Evolutionary conservation across 2,329 filamentous ascomycete species (phyloP), one percentile per base, ranked within the genome.

Genomic region (Neurospora sp.): DNA sequence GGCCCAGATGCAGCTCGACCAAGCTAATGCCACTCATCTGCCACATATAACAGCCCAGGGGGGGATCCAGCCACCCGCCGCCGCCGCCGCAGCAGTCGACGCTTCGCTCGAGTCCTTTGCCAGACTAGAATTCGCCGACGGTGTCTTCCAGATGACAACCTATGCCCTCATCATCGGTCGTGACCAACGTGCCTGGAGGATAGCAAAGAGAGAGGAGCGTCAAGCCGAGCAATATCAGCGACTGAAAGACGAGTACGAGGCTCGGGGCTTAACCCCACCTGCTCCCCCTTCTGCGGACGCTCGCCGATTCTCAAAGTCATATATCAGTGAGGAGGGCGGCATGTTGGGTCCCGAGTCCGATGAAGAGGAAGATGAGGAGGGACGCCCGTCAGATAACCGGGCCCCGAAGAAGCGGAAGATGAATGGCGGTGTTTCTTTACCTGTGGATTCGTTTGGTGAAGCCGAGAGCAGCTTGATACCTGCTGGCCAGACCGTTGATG

Each of bases 61-160:
- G 28, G 23, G 11, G 1, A 33, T 62, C 15, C 52, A 62, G 76
- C 76, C 71, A 79, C 77, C 69, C 43, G 78, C 78, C 15, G 74
- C 77, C 68, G n/a, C n/a, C 19, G 19, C 19, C 19, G 73, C 78
- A 8, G 77, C 80, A 23, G 69, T 70, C 52, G 78, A 77, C 67
- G 74, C 75, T 11, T 78, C 77, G 38, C 78, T 88, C 15, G 84
- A 87, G 75, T 87, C 85, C 3, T 88, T 87, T 77, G 86, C 86
- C 62, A 82, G 84, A 68, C 82, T 94, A 72, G 87, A 89, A 75
- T 93, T 94, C 77, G 85, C 86, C 74, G 91, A 94, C 81, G 90
- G 91, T 76, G 86, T 89, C 70, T 93, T 92, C 78, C 91, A 92
- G 79, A 91, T 94, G 88, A 92, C 89, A 68, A 93, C 90, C 1